Evolutionary conservation across 2,329 filamentous ascomycete species (phyloP), one percentile per base, ranked within the genome.

Genomic region (Cladosporium sp.): DNA sequence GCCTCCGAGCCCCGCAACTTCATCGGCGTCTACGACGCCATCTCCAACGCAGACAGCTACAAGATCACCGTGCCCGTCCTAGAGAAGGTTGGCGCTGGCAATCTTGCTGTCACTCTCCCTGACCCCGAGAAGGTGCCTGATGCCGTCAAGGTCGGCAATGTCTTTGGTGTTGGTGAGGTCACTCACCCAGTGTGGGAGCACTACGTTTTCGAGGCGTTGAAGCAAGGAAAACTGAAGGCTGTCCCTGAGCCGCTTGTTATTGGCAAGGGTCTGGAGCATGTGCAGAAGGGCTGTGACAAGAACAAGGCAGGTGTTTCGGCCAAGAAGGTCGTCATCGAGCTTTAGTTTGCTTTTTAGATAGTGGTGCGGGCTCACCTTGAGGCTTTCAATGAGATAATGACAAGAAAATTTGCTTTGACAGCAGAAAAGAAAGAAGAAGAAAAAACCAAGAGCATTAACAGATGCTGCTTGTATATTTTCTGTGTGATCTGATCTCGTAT

Each of bases 11-110:
- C 52, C 21, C 78, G 76, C 2, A 76, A 79, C 14, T 81, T 80
- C 59, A 72, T 71, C 7, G 81, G 81, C 31, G 72, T 79, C n/a
- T 81, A 77, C 66, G 81, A 82, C 66, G 69, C 74, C 46, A 74
- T 76, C 64, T 71, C 74, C 10, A 64, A 60, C 23, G 60, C 49
- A 18, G 71, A 70, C 4, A 71, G 71, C 28, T 70, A 67, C 67
- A 70, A 72, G 58, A 59, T 69, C 65, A 68, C 68, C 31, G 29
- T 67, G 23, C 46, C 63, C 0, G 70, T 77, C 50, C 49, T 72
- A 2, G 72, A 75, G 66, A 72, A 77, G 69, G 64, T 73, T 8
- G 72, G 73, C 21, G 72, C 71, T 11, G 70, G 69, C 23, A 64
- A 65, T 12, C 64, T 69, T 23, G 67, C 73, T 35, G 64, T 69